Base-by-base conservation (phyloP, 1,284 basidiomycete genomes). In the Singerocomus inundabilis region DNA sequence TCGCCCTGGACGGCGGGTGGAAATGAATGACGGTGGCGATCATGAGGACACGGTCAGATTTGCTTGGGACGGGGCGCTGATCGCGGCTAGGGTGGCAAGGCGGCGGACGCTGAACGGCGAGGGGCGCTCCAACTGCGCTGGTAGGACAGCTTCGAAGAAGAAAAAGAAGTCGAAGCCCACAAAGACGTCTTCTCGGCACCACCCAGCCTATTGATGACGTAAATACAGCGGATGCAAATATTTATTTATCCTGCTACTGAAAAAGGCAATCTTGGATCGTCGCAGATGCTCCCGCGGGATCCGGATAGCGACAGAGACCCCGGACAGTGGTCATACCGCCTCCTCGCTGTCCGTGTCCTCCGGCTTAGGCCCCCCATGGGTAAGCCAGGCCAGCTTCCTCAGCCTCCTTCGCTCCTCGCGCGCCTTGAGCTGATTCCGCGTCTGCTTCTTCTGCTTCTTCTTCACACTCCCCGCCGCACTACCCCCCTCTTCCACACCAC, bases 361-460 rank as follows among this genome's bases (percentile, higher is more conserved):
- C 47, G 88, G 88, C 60, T 82, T 87, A 33, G 81, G 79, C 26
- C 81, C 92, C 46, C 94, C 94, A 63, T 81, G 82, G 18, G 79
- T 83, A 53, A 97, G 74, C 92, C 92, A 98, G 54, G 81, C 77
- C 53, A 96, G 66, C 72, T 93, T 93, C 59, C 92, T 77, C 62
- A 85, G 67, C 57, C 84, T 76, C 63, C 90, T 75, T 53, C 92
- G 77, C 71, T 93, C 92, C 69, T 93, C 91, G 69, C 84, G 85
- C 8, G 81, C 91, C 72, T 97, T 97, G 57, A 88, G 40, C 69
- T 96, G 91, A 73, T 97, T 97, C 54, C 93, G 80, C 8, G 93
- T 95, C 69, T 80, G 44, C 74, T 93, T 95, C 79, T 96, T 97
- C 78, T 94, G 94, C 76, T 89, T 94, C 73, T 77, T 87, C 48